phyloP scores from a whole-genome alignment of 345 rosid species.

The thale cress (Arabidopsis thaliana) region TAIR10.1 NC_003074.8:1889501-1890000 shows the following conservation, averaged over 20 bases:
- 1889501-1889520: background rate
- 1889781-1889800: conserved; percentile 80
- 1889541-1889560: conserved; percentile 14
- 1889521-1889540: conserved; percentile 1
- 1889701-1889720: background rate
- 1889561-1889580: conserved; percentile 3
- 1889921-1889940: conserved; percentile 61
- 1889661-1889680: conserved; percentile 19
- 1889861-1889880: conserved; percentile 81
- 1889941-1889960: conserved; percentile 65
- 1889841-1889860: conserved; percentile 73
- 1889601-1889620: background rate
- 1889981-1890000: conserved; percentile 73
- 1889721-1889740: conserved; percentile 27
- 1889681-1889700: background rate
- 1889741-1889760: conserved; percentile 30
- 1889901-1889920: conserved; percentile 67
- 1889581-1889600: conserved; percentile 8
- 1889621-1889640: conserved; percentile 10
- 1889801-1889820: conserved; percentile 78
- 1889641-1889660: conserved; percentile 4
- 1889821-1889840: conserved; percentile 76
- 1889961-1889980: conserved; percentile 85
- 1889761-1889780: conserved; percentile 54
- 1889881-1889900: conserved; percentile 83